phyloP scores from a whole-genome alignment of 495 filamentous ascomycete species.

The Trichocladium uniseriatum region DNA sequence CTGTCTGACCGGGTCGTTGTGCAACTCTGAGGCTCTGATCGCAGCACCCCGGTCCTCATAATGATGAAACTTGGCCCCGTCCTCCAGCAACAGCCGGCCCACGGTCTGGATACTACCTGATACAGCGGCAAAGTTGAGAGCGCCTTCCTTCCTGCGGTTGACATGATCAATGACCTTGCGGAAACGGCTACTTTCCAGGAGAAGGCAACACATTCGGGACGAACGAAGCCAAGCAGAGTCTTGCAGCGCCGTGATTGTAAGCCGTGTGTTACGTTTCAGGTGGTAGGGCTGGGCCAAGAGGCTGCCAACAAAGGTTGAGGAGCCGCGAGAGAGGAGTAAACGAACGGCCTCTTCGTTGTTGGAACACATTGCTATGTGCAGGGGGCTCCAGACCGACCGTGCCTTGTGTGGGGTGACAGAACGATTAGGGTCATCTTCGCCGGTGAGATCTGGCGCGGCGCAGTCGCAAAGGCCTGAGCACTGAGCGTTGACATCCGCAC shows the following conservation, averaged over 20 bases:
- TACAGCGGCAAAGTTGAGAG: background rate
- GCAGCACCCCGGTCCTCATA: background rate
- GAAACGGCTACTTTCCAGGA: background rate
- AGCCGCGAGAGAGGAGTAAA: background rate
- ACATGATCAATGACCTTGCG: background rate
- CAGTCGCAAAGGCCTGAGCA: constrained; percentile 1
- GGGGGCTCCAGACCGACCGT: background rate
- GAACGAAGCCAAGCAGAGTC: background rate
- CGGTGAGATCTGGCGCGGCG: background rate
- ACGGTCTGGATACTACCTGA: background rate
- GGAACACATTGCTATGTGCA: constrained; percentile 5
- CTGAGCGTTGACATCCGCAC: background rate
- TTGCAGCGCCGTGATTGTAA: background rate
- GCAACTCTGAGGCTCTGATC: too few species aligned
- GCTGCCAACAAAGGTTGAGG: background rate
- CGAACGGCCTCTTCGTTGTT: background rate
- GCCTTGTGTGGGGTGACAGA: background rate
- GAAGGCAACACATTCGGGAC: background rate
- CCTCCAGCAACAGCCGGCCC: background rate
- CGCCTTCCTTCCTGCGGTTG: background rate
- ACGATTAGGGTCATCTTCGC: background rate
- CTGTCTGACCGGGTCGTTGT: background rate
- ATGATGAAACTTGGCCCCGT: background rate
- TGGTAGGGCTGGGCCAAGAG: background rate
- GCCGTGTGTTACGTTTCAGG: background rate